Conservation (phyloP, 306 rosid species). For the Cicer cuneatum region DNA sequence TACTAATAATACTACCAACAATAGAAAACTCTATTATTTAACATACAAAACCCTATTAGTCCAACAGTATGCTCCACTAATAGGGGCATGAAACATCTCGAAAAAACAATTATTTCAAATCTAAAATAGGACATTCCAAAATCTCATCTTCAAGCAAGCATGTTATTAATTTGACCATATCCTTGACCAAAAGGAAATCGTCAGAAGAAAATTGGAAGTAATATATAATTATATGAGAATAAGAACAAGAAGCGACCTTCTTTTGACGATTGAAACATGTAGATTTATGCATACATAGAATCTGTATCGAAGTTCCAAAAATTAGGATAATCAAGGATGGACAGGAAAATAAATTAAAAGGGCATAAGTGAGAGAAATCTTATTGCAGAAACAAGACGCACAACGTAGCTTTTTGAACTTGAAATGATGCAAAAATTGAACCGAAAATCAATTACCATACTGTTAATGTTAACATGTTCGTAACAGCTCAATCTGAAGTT, state of each 20-base stretch:
- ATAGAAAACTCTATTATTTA: not conserved
- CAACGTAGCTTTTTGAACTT: no score
- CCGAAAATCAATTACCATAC: no score
- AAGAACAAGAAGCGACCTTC: constrained; percentile 8
- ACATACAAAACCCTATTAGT: not conserved
- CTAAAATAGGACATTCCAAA: not conserved
- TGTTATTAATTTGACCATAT: not conserved
- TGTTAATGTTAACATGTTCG: no score
- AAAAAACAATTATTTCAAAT: constrained; percentile 10
- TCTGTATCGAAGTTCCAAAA: not conserved
- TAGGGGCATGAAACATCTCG: not conserved
- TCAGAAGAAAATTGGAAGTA: not conserved
- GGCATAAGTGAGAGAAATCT: no score
- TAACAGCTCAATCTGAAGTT: no score
- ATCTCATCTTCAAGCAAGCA: constrained; percentile 23
- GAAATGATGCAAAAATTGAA: no score
- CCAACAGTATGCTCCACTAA: no score
- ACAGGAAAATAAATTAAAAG: not conserved
- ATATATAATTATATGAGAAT: not conserved
- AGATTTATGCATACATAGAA: constrained; percentile 5
- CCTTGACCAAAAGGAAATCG: not conserved
- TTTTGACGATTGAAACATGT: not conserved
- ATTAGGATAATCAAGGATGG: not conserved
- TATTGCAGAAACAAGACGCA: no score
- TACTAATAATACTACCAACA: not conserved